These are phyloP conservation scores for Tricholoma flavovirens DNA, from an alignment of 768 basidiomycete species.

Conservation along the genomic window DNA sequence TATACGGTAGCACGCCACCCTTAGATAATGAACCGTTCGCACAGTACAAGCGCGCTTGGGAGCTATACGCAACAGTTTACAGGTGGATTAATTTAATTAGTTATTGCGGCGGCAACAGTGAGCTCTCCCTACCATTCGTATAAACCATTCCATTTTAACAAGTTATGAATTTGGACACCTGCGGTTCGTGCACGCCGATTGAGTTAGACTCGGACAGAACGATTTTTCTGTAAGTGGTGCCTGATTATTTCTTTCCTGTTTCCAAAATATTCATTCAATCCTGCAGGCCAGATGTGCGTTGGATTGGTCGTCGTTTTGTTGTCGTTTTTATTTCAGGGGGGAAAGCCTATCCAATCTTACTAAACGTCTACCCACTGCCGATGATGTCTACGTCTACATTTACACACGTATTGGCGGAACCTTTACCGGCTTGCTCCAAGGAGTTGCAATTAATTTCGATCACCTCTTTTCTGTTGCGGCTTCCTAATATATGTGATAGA, in stretches of 20 bases:
- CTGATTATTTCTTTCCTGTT: background rate
- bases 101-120: slow-evolving; percentile 63
- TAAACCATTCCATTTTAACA: background rate
- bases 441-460: background rate
- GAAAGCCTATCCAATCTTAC: background rate
- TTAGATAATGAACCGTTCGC: background rate
- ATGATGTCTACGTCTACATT: background rate
- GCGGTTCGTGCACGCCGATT: slow-evolving; percentile 28
- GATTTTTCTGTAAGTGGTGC: background rate
- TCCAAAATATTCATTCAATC: background rate
- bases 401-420: background rate
- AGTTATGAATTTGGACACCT: slow-evolving; percentile 26
- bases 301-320: background rate
- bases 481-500: background rate
- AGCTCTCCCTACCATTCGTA: slow-evolving; percentile 11
- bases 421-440: background rate
- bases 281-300: background rate
- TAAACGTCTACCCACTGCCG: background rate
- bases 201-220: too few species aligned
- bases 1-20: slow-evolving; percentile 5
- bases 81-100: slow-evolving; percentile 33
- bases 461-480: background rate
- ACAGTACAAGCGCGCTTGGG: too few species aligned
- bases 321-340: background rate
- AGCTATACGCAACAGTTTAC: too few species aligned